Evolutionary conservation across 2,329 filamentous ascomycete species (phyloP).

Genomic region (Penicillium psychrosexuale): DNA sequence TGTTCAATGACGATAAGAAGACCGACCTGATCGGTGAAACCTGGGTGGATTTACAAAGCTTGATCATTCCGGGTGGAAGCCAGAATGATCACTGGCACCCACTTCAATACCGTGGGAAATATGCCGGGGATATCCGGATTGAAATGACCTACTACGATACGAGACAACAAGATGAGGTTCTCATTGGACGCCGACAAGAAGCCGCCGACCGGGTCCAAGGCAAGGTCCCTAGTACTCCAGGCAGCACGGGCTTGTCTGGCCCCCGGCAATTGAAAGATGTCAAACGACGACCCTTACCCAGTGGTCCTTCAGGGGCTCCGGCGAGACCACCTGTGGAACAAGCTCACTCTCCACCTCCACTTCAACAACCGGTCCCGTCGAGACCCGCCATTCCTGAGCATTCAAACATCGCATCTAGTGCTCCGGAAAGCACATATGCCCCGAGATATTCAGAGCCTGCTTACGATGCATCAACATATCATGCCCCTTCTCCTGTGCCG

Average conservation of each 20-base stretch:
- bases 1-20: conserved; percentile 98
- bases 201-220: conserved; percentile 36
- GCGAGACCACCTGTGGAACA: conserved; percentile 27
- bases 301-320: conserved; percentile 61
- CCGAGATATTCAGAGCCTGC: conserved; percentile 65
- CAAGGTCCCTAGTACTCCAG: conserved; percentile 21
- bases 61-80: conserved; percentile 83
- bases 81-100: conserved; percentile 91
- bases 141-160: conserved; percentile 96
- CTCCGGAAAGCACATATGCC: conserved; percentile 70
- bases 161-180: conserved; percentile 74
- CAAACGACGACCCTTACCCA: conserved; percentile 80
- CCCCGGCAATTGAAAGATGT: conserved; percentile 61
- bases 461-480: conserved; percentile 46
- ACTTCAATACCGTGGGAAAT: conserved; percentile 85
- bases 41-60: conserved; percentile 77
- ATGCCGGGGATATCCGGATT: conserved; percentile 89
- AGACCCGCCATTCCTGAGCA: conserved; percentile 23
- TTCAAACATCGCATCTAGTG: conserved; percentile 40
- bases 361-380: conserved; percentile 23
- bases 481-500: conserved; percentile 21
- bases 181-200: conserved; percentile 53
- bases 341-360: conserved; percentile 17
- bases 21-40: conserved; percentile 94
- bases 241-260: conserved; percentile 34